A percentile compares a stretch with the other conserved stretches of the same genome.
Evolutionary conservation across 305 asterid genomes (phyloP).

Genomic region (Fraxinus velutina): DNA sequence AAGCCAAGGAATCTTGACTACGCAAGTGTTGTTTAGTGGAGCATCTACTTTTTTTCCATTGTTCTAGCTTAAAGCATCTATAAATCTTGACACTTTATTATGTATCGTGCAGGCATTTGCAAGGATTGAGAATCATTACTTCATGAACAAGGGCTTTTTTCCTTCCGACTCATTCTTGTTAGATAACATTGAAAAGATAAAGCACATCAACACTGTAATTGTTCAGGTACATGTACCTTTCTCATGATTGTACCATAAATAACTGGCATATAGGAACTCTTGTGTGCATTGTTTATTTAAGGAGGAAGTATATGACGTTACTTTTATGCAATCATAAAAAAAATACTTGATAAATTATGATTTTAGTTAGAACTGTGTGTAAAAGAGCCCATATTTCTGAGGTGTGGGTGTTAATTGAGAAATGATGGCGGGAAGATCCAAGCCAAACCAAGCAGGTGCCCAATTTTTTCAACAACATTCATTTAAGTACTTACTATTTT

Average conservation of each 20-base stretch:
- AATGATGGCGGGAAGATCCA: neutral
- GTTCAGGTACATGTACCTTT: slow-evolving; percentile 64
- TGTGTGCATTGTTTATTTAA: neutral
- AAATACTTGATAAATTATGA: neutral
- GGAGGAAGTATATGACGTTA: neutral
- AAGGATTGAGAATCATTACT: slow-evolving; percentile 96
- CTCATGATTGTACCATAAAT: neutral
- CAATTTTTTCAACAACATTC: neutral
- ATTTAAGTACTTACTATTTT: neutral
- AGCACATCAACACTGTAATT: slow-evolving; percentile 67
- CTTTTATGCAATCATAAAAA: neutral
- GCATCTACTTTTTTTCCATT: neutral
- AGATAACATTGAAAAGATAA: slow-evolving; percentile 81
- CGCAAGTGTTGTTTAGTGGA: neutral
- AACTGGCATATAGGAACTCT: neutral
- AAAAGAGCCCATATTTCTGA: neutral
- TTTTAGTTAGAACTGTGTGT: neutral
- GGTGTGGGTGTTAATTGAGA: neutral
- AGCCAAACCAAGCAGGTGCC: neutral
- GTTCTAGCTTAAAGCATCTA: neutral
- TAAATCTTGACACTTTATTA: neutral
- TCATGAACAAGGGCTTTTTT: slow-evolving; percentile 81
- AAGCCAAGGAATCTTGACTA: neutral
- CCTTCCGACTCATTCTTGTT: slow-evolving; percentile 69
- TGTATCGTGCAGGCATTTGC: slow-evolving; percentile 75